Evolutionary conservation across 192 early-diverging fungal species (phyloP), one percentile per base, ranked within the genome.

Genomic region (Entomortierella lignicola): DNA sequence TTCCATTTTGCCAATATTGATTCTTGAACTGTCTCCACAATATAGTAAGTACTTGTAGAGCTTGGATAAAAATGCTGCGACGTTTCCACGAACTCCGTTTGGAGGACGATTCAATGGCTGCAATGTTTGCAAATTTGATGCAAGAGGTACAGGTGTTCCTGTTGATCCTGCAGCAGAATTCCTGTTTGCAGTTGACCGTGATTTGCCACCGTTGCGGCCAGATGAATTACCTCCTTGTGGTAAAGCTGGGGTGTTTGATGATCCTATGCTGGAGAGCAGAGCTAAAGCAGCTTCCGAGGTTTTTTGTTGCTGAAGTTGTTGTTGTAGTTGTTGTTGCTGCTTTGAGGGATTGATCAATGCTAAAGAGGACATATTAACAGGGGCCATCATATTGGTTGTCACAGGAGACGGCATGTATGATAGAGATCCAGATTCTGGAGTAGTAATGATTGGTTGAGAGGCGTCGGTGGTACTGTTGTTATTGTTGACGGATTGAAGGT

Each of bases 1-100:
- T n/a, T n/a, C n/a, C n/a, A n/a, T n/a, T n/a, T n/a, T n/a, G n/a
- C n/a, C n/a, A n/a, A n/a, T n/a, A n/a, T 31, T 17, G 20, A 30
- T 32, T 11, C 6, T 1, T 8, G 30, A 34, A 7, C 29, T 20
- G 3, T 29, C 15, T 30, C 29, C 13, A 37, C 10, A 13, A 34
- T 4, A 18, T 29, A 54, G 23, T 8, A 6, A 26, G 2, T 68
- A 77, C 72, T 77, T 77, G 72, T 77, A 77, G 11, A 77, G 65
- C 66, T 68, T 68, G 13, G 72, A 55, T 34, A 68, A 27, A 31
- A 77, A 77, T 20, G 59, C 60, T 18, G 65, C 60, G 15, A 68
- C 65, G 25, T 62, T 77, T 55, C 72, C 72, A 51, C 72, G 64
- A 29, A 27, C 31, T 12, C 61, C 50, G 20, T 63, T 68, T 21